Percentiles rank a stretch among this genome's conserved stretches.
Evolutionary conservation across 768 basidiomycete genomes (phyloP).

Genomic region (Psilocybe azurescens): DNA sequence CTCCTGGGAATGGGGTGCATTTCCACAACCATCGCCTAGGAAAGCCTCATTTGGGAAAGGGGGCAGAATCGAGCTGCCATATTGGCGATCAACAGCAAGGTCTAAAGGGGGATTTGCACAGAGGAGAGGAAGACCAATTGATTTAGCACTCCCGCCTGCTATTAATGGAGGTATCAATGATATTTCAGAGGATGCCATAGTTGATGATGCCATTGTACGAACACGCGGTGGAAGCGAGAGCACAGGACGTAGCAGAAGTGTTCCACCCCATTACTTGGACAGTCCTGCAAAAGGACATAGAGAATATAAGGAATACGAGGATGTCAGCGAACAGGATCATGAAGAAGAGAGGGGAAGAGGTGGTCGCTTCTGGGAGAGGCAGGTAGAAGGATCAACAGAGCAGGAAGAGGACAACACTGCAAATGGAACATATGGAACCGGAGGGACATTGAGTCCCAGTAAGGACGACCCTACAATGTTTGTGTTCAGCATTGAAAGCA

Average conservation of each 20-base stretch:
- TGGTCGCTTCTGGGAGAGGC: conserved; percentile 1
- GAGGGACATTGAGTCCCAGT: conserved; percentile 63
- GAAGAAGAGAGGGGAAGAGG: conserved; percentile 25
- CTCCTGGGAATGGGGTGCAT: conserved; percentile 94
- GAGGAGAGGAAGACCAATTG: conserved; percentile 23
- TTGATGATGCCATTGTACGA: neutral
- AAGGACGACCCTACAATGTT: conserved; percentile 67
- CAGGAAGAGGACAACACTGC: neutral
- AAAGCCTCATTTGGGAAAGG: conserved; percentile 56
- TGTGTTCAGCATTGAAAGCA: conserved; percentile 65
- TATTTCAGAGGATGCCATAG: conserved; percentile 2
- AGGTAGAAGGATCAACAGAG: conserved; percentile 9
- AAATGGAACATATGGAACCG: conserved; percentile 44
- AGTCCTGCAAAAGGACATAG: conserved; percentile 36
- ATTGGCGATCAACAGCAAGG: conserved; percentile 26
- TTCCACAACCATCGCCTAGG: conserved; percentile 81
- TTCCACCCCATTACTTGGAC: conserved; percentile 58
- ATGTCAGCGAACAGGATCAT: conserved; percentile 26
- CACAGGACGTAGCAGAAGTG: conserved; percentile 57
- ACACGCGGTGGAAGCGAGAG: conserved; percentile 5
- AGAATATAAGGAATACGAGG: conserved; percentile 39
- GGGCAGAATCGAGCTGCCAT: conserved; percentile 38
- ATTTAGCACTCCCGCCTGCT: conserved; percentile 21
- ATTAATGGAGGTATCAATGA: neutral
- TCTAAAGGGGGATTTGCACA: conserved; percentile 27